Evolutionary conservation across 164 flowering plant genomes (phyloP).

Genomic region (Kalanchoe fedtschenkoi): DNA sequence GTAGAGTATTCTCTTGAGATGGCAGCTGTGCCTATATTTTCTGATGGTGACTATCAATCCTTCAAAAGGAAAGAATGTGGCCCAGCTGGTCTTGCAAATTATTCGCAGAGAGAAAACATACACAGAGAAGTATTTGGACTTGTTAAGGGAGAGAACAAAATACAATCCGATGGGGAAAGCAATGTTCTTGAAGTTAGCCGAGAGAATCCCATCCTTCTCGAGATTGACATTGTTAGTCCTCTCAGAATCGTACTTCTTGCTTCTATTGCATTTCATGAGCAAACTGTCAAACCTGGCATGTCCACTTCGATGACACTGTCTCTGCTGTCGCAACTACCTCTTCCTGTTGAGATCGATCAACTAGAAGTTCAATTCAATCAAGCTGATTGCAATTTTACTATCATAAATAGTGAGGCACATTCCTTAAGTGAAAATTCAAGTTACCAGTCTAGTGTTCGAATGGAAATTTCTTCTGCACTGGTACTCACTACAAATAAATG

Average conservation of each 20-base stretch:
- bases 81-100: conserved; percentile 69
- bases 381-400: conserved; percentile 60
- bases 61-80: conserved; percentile 38
- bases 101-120: conserved; percentile 45
- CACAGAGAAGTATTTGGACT: conserved; percentile 62
- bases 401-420: conserved; percentile 36
- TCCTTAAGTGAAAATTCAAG: conserved; percentile 13
- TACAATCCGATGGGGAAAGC: conserved; percentile 20
- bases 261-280: conserved; percentile 90
- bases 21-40: conserved; percentile 80
- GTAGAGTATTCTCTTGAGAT: conserved; percentile 90
- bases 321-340: conserved; percentile 74
- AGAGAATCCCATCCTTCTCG: conserved; percentile 63
- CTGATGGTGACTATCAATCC: conserved; percentile 15
- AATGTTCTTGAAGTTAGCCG: conserved; percentile 21
- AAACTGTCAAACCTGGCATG: conserved; percentile 64
- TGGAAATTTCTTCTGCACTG: conserved; percentile 46
- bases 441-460: conserved; percentile 26
- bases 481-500: conserved; percentile 58
- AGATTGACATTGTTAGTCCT: conserved; percentile 92
- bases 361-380: conserved; percentile 92
- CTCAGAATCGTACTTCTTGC: conserved; percentile 76
- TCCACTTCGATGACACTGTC: conserved; percentile 62
- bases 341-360: conserved; percentile 59
- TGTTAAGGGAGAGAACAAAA: conserved; percentile 31